Evolutionary conservation across 2,329 filamentous ascomycete genomes (phyloP).

Genomic region (Botrytis fabae): DNA sequence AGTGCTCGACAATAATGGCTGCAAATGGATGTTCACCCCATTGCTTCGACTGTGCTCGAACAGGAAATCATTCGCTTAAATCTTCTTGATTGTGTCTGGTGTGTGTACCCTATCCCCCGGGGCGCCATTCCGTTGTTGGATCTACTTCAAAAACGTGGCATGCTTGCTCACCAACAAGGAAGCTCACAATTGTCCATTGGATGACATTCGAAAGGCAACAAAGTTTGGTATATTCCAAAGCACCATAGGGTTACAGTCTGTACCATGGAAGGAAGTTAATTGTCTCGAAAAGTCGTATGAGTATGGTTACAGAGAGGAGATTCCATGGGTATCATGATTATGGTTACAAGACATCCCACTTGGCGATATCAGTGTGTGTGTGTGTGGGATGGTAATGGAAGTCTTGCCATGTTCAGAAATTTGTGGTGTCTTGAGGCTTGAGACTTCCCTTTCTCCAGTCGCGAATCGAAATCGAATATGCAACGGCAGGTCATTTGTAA

Average conservation of each 20-base stretch:
- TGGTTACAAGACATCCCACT: slow-evolving; percentile 5
- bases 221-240: slow-evolving; percentile 1
- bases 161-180: slow-evolving; percentile 21
- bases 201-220: slow-evolving; percentile 2
- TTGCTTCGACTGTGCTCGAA: neutral
- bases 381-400: neutral
- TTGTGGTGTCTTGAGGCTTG: slow-evolving; percentile 7
- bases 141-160: slow-evolving; percentile 22
- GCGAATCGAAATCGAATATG: slow-evolving; percentile 20
- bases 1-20: neutral
- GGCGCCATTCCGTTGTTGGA: slow-evolving; percentile 16
- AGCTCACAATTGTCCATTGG: neutral
- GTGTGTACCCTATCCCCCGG: neutral
- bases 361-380: slow-evolving; percentile 5
- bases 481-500: slow-evolving; percentile 11
- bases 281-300: slow-evolving; percentile 13
- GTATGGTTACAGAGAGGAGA: slow-evolving; percentile 12
- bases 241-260: slow-evolving; percentile 5
- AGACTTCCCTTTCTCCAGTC: slow-evolving; percentile 12
- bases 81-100: slow-evolving; percentile 19
- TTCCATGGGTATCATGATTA: neutral
- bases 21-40: neutral
- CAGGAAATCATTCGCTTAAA: slow-evolving; percentile 11
- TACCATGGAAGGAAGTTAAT: slow-evolving; percentile 16
- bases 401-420: neutral